Base-by-base conservation (phyloP, 2,329 filamentous ascomycete species). In the Pseudocercospora eumusae region DNA sequence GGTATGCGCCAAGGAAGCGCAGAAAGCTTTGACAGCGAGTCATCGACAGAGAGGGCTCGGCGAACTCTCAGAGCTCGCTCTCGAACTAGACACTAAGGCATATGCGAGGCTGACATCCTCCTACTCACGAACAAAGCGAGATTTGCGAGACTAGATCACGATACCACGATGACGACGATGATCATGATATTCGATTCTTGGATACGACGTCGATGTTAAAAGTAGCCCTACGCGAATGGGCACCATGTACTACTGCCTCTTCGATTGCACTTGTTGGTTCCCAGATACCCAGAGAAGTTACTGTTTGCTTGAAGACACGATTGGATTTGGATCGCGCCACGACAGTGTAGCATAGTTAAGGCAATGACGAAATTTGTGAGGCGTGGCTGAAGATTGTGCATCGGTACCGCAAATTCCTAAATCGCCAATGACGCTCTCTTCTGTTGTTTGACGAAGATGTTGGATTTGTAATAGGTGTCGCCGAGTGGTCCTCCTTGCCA, bases 11-110 rank as follows among this genome's bases (percentile, higher is more conserved):
- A 63, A 50, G 57, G 45, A 33, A 57, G 53, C 36, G 40, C 47
- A 18, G 61, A 60, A 44, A 60, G 57, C 57, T 57, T 53, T 31
- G 54, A 60, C 11, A 63, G 61, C 54, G 61, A 60, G 18, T 63
- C 61, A 2, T 63, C 61, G 4, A 63, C 61, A 18, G 61, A 63
- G 31, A 42, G 33, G 31, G 61, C 61, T 15, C 44, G 57, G 25
- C 27, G 61, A 13, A 45, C 54, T 15, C 54, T 60, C 6, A 53
- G 61, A 6, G 59, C 57, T 33, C 61, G 61, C 28, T 63, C 61
- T 21, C 42, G 61, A 28, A 60, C 61, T 4, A 50, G 57, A 44
- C 47, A 60, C 55, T 45, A 47, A 31, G 25, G 25, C 36, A 57
- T 23, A 40, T 15, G 31, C 23, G 59, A 57, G 47, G 59, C 45